Percentiles rank a stretch among this genome's conserved stretches.
These are phyloP conservation scores for Panus rudis DNA, from an alignment of 768 basidiomycete genomes.

Conservation along the genomic window DNA sequence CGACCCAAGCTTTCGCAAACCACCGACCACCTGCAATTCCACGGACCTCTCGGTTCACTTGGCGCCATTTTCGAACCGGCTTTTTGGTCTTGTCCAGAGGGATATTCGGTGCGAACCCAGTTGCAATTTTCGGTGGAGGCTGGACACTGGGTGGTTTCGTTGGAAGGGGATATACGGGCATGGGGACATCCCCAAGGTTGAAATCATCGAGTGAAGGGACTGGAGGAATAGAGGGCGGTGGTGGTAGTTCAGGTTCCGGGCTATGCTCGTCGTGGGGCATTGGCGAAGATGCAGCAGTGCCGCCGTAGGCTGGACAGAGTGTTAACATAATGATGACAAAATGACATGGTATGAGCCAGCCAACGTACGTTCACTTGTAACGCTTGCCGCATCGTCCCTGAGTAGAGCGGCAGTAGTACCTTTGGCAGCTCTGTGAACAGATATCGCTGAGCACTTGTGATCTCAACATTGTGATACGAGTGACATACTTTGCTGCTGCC, in stretches of 20 bases:
- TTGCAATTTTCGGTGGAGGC: constrained; percentile 66
- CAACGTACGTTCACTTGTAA: constrained; percentile 61
- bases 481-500: constrained; percentile 25
- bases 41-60: constrained; percentile 68
- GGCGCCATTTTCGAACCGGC: constrained; percentile 65
- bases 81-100: constrained; percentile 59
- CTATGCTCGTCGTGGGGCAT: constrained; percentile 37
- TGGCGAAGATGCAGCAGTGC: constrained; percentile 71
- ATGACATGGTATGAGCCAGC: neutral
- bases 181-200: constrained; percentile 51
- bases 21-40: constrained; percentile 82
- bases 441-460: neutral
- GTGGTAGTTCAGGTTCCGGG: constrained; percentile 22
- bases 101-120: constrained; percentile 62
- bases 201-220: constrained; percentile 30
- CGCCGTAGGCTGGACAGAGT: constrained; percentile 42
- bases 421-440: constrained; percentile 12
- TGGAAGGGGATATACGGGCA: constrained; percentile 73
- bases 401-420: constrained; percentile 11
- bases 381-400: constrained; percentile 42
- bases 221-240: constrained; percentile 7
- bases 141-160: constrained; percentile 82
- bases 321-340: constrained; percentile 6
- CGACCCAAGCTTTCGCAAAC: constrained; percentile 79
- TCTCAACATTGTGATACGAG: constrained; percentile 6